These are phyloP conservation scores for Botrytis fabae DNA, from an alignment of 2,329 filamentous ascomycete species.

Conservation along the genomic window DNA sequence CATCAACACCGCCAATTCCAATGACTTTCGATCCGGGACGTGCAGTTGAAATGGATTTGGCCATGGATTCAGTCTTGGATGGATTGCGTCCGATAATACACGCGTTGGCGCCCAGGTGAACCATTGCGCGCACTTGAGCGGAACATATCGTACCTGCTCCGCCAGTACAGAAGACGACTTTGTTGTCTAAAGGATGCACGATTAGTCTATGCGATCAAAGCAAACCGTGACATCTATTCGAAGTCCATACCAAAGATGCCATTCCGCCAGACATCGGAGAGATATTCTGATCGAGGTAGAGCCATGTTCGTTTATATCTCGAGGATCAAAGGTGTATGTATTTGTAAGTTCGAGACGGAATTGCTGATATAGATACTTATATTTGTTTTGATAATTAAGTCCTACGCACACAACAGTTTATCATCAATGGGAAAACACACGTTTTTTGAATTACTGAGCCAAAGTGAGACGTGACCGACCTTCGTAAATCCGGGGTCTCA, in stretches of 20 bases:
- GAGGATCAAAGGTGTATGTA: neutral
- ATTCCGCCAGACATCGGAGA: slow-evolving; percentile 83
- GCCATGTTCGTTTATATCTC: slow-evolving; percentile 27
- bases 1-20: slow-evolving; percentile 78
- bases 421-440: neutral
- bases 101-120: slow-evolving; percentile 87
- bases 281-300: slow-evolving; percentile 69
- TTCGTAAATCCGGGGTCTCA: neutral
- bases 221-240: neutral
- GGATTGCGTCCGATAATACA: slow-evolving; percentile 90
- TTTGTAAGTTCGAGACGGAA: too few relatives aligned
- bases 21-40: slow-evolving; percentile 80
- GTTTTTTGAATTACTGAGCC: neutral
- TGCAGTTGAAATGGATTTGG: slow-evolving; percentile 77
- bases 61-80: slow-evolving; percentile 80
- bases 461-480: neutral
- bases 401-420: neutral
- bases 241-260: slow-evolving; percentile 72
- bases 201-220: slow-evolving; percentile 22
- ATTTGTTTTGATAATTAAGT: too few relatives aligned
- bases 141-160: slow-evolving; percentile 93
- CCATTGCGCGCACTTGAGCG: slow-evolving; percentile 87
- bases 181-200: slow-evolving; percentile 60
- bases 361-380: neutral
- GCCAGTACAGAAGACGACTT: slow-evolving; percentile 93